Evolutionary conservation across 2,329 filamentous ascomycete species (phyloP).

Genomic region (Epichloe sp.): DNA sequence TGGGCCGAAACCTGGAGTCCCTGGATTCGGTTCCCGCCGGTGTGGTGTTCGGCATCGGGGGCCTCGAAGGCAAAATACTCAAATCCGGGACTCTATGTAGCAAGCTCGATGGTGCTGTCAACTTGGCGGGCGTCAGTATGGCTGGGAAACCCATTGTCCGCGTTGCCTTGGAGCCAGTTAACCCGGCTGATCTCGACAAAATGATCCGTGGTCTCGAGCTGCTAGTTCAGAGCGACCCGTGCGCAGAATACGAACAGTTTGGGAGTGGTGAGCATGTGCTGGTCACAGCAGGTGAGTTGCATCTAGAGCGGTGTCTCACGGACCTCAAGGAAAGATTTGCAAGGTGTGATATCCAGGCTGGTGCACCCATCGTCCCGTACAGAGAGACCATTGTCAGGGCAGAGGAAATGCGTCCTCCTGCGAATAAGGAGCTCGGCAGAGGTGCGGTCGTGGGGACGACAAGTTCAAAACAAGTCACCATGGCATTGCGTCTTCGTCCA

Average conservation of each 20-base stretch:
- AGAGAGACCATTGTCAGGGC: constrained; percentile 80
- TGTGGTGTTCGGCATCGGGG: constrained; percentile 88
- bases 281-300: constrained; percentile 83
- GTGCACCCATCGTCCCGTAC: constrained; percentile 90
- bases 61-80: constrained; percentile 82
- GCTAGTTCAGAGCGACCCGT: constrained; percentile 88
- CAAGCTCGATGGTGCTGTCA: constrained; percentile 71
- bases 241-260: constrained; percentile 89
- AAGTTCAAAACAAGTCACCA: constrained; percentile 71
- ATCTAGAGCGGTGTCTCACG: constrained; percentile 85
- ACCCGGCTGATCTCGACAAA: constrained; percentile 81
- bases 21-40: constrained; percentile 79
- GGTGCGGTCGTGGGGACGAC: constrained; percentile 66
- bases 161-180: constrained; percentile 85
- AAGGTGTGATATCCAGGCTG: constrained; percentile 85
- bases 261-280: constrained; percentile 91
- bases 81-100: constrained; percentile 93
- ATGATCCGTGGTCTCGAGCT: constrained; percentile 83
- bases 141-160: constrained; percentile 84
- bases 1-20: constrained; percentile 80
- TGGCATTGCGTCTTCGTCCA: constrained; percentile 66
- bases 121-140: constrained; percentile 73
- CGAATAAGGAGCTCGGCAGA: constrained; percentile 72
- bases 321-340: constrained; percentile 89
- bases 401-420: constrained; percentile 83